A percentile compares a stretch with the other conserved stretches of the same genome.
Evolutionary conservation across 2,329 filamentous ascomycete species (phyloP).

Genomic region (Coniella vitis): DNA sequence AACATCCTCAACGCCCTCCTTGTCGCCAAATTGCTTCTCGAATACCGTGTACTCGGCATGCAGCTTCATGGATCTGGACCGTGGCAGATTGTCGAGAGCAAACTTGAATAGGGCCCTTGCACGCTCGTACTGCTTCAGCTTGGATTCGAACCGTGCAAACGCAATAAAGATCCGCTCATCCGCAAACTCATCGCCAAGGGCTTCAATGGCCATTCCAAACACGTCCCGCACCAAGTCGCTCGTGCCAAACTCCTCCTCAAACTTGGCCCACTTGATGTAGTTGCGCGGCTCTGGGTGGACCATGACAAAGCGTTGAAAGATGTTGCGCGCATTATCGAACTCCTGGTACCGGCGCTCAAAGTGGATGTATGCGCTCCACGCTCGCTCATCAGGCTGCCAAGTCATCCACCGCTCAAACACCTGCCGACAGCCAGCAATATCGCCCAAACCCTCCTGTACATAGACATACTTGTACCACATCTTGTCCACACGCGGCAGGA

Average conservation of each 20-base stretch:
- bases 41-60: constrained; percentile 97
- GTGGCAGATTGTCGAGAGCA: constrained; percentile 81
- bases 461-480: constrained; percentile 99
- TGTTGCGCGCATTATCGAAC: constrained; percentile 79
- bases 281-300: constrained; percentile 92
- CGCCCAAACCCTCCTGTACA: constrained; percentile 96
- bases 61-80: constrained; percentile 74
- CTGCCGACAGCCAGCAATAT: constrained; percentile 83
- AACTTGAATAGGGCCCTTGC: constrained; percentile 95
- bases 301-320: constrained; percentile 84
- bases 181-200: constrained; percentile 87
- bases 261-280: constrained; percentile 98
- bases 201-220: constrained; percentile 81
- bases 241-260: constrained; percentile 92
- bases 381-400: constrained; percentile 94
- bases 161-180: constrained; percentile 94
- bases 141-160: constrained; percentile 91
- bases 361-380: constrained; percentile 95
- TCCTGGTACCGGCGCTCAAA: constrained; percentile 93
- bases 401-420: constrained; percentile 98
- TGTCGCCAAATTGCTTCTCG: constrained; percentile 95
- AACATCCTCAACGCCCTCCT: constrained; percentile 89
- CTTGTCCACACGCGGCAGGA: constrained; percentile 86
- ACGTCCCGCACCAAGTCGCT: constrained; percentile 89
- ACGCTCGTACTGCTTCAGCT: constrained; percentile 91